Base-by-base conservation (phyloP, 306 rosid genomes). In the Cicer pinnatifidum region DNA sequence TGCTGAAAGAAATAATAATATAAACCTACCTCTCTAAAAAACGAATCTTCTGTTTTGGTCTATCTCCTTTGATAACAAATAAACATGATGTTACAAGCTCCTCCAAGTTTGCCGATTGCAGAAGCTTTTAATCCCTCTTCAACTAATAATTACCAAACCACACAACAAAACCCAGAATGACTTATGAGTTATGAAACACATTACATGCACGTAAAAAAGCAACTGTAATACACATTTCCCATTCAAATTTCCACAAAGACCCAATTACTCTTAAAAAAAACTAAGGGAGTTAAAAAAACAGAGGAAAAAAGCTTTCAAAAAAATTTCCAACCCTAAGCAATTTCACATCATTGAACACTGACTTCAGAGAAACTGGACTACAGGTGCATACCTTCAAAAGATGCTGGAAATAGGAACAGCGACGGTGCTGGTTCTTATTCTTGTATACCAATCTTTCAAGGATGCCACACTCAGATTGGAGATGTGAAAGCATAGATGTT, bases 381-480 rank as follows among this genome's bases (percentile, higher is more conserved):
- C 41, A 60, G 23, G 23, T 59, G 16, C 35, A 48, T 15, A 94
- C 98, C 98, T 91, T 92, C 82, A 89, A 51, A 56, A 94, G 85
- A 84, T 71, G 84, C 54, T 84, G 90, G 79, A 94, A 94, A 72
- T 94, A 94, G 9, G 83, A 84, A 79, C 87, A 81, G 4, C 90
- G 97, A 2, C 96, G 84, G 71, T 94, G 98, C 91, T 94, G 98
- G 70, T 94, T 94, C 91, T 89, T 94, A 81, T 88, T 91, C 82
- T 91, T 94, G 83, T 94, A 81, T 0, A 83, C 88, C 85, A 94
- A 72, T 81, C 96, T 84, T 45, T 89, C 86, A 39, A 91, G 82
- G 71, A 94, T 81, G 37, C 83, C 90, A 62, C 66, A 9, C 79
- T 89, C 98, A 16, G 76, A 68, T 81, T 82, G 91, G 33, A 94